Evolutionary conservation across 805 yeast species (phyloP).

Genomic region (Ogataea trehaloabstinens): DNA sequence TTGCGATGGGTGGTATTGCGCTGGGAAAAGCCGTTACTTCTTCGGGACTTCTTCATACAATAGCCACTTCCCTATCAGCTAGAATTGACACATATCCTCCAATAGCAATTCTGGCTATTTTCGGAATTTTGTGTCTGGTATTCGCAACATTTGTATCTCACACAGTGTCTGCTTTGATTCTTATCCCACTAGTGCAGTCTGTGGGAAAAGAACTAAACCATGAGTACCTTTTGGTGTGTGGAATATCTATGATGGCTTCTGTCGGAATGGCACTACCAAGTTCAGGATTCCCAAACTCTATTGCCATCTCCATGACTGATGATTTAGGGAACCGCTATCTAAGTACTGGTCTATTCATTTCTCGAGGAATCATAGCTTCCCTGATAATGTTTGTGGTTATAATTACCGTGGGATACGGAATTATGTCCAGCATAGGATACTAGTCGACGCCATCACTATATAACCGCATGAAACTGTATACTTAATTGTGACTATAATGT

Average conservation of each 20-base stretch:
- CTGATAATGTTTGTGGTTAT: conserved; percentile 41
- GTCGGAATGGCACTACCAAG: conserved; percentile 59
- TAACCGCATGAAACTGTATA: no score
- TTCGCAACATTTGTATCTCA: conserved; percentile 57
- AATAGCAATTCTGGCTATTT: conserved; percentile 45
- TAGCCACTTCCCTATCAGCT: conserved; percentile 43
- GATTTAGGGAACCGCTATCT: conserved; percentile 52
- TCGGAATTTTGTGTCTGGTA: conserved; percentile 47
- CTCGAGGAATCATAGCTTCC: conserved; percentile 52
- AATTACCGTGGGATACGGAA: conserved; percentile 50
- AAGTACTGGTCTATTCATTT: conserved; percentile 46
- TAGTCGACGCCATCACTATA: no score
- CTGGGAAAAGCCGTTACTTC: conserved; percentile 51
- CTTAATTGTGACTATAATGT: background rate
- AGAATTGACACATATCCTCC: conserved; percentile 41
- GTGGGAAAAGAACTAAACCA: conserved; percentile 47
- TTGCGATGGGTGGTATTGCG: conserved; percentile 57
- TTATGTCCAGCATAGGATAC: conserved; percentile 36
- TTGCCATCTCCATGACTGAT: conserved; percentile 56
- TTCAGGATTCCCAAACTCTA: conserved; percentile 55
- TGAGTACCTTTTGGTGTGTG: conserved; percentile 47
- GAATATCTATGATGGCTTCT: conserved; percentile 48
- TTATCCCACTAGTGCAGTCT: conserved; percentile 49
- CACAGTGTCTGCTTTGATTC: conserved; percentile 53
- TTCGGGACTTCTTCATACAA: conserved; percentile 45